Evolutionary conservation across 768 basidiomycete species (phyloP), one percentile per base, ranked within the genome.

Genomic region (Termitomyces eurrhizus): DNA sequence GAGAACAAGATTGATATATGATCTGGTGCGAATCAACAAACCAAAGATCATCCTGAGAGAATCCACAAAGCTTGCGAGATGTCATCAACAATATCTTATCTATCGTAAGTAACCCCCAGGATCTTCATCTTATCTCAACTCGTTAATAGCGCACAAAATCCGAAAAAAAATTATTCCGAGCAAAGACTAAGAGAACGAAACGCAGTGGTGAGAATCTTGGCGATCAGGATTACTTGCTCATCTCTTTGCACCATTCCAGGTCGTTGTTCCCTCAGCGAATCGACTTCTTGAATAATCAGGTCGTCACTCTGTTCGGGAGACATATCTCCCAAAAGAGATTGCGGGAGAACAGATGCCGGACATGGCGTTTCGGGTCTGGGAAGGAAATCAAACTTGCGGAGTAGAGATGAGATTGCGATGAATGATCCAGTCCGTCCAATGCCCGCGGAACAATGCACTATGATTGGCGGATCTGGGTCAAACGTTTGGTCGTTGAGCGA

Each of bases 361-460:
- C 72, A 66, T 9, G 72, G 70, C 9, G 61, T 69, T 58, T 67
- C 59, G 24, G 79, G 64, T 9, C 75, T 67, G n/a, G 72, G 72
- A 26, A 83, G 76, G 58, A 87, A 75, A 35, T 76, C 79, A 62
- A 83, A 72, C 36, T 77, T 71, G 33, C 92, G 89, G n/a, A 94
- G 78, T 41, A 95, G 76, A 13, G 92, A 94, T 9, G 85, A 85
- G 44, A 93, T 69, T 0, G 90, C 85, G 68, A 95, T 90, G 73
- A 93, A 93, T 7, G 92, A 83, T 18, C 93, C 93, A 4, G 93
- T 93, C 39, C 93, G 82, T 3, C 93, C 93, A 60, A 95, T 80
- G 4, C 93, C 93, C 1, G 94, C 93, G 32, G 92, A 93, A 69
- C 93, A 95, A 62, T 90, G 85, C 35, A 92, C 81, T 66, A 95